A percentile compares a stretch with the other conserved stretches of the same genome.
These are phyloP conservation scores for Dioszegia hungarica DNA, from an alignment of 768 basidiomycete genomes.

Conservation along the genomic window DNA sequence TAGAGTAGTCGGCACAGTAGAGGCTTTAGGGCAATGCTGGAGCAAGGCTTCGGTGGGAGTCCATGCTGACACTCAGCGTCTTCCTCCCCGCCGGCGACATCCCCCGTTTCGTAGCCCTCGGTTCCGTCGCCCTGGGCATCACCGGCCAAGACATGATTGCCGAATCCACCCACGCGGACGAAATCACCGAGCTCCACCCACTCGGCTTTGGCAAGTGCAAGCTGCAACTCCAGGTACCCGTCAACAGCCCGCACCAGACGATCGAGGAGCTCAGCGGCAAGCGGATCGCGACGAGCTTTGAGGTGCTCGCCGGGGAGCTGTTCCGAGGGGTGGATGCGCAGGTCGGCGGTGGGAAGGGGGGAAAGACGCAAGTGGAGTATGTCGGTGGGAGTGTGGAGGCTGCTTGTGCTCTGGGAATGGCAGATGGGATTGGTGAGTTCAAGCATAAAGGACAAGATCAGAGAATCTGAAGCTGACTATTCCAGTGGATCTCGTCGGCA, in stretches of 20 bases:
- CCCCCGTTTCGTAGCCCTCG: constrained; percentile 96
- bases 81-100: constrained; percentile 97
- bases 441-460: too few relatives aligned
- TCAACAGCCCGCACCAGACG: constrained; percentile 61
- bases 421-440: constrained; percentile 91
- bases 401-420: constrained; percentile 89
- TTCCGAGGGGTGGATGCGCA: constrained; percentile 58
- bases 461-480: constrained; percentile 4
- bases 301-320: constrained; percentile 74
- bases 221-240: constrained; percentile 80
- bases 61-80: constrained; percentile 56
- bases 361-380: constrained; percentile 80
- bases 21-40: too few relatives aligned
- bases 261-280: constrained; percentile 81
- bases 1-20: neutral
- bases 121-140: constrained; percentile 92
- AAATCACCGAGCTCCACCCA: constrained; percentile 71
- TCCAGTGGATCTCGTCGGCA: constrained; percentile 89
- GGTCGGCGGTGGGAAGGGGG: constrained; percentile 53
- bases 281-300: constrained; percentile 90
- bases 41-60: too few relatives aligned
- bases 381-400: constrained; percentile 98
- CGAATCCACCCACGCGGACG: constrained; percentile 74
- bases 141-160: constrained; percentile 97
- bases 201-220: constrained; percentile 91